Evolutionary conservation across 441 rosid species (phyloP), one percentile per base, ranked within the genome.

Genomic region (Bruguiera hainesii): DNA sequence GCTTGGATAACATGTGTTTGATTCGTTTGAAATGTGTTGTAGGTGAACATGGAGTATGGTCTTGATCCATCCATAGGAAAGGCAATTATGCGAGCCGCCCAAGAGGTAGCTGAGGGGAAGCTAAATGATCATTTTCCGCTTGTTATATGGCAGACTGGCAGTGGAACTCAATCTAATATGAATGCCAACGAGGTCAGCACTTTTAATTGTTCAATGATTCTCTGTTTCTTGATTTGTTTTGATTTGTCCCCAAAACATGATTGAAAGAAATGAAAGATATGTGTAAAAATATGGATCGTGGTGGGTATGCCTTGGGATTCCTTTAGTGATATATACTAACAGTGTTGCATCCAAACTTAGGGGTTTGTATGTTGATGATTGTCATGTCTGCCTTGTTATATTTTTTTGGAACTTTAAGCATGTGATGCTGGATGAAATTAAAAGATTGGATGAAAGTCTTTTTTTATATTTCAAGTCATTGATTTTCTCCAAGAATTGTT

Each of bases 151-250:
- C 99, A 94, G 82, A 91, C 99, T 73, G 99, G 99, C 57, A 94
- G 99, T 76, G 98, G 99, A 28, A 94, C 99, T 75, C 99, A 94
- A 75, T 91, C 97, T 78, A 94, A 94, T 78, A 94, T 94, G 99
- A 94, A 94, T 76, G 99, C 99, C 56, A 94, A 94, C 71, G 99
- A 94, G 98, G 95, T 89, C 31, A 26, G 75, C 56, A 39, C 31
- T 7, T n/a, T 53, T 10, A 18, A 25, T 3, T 58, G 23, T 37
- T 52, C 18, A 23, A 23, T 55, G 11, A 10, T 16, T 46, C 30
- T 28, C 1, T 39, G 28, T 39, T 56, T 26, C 39, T 39, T 19
- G 18, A 23, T 15, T 7, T 4, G 21, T 55, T 18, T 13, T 55
- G 58, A 20, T 55, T 23, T 55, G 16, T 55, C 16, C 16, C 4